phyloP scores from a whole-genome alignment of 1,284 basidiomycete genomes.

The Pseudozyma thailandica region DNA sequence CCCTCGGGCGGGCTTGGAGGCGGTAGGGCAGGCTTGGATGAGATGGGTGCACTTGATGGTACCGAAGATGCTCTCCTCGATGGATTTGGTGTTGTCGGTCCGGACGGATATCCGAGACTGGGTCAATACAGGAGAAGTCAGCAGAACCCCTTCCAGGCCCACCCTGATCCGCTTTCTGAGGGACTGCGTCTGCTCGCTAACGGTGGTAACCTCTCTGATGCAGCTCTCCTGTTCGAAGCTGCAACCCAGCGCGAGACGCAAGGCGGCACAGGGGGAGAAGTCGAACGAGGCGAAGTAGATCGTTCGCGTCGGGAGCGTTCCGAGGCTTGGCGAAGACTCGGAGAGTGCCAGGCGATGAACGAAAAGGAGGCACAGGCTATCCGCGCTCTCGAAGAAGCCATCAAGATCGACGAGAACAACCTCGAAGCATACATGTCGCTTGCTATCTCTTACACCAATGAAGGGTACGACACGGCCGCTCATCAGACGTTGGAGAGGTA shows the following conservation, averaged over 20 bases:
- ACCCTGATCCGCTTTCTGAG: conserved; percentile 71
- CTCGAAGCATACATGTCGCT: conserved; percentile 72
- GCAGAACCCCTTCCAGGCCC: conserved; percentile 76
- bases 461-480: conserved; percentile 88
- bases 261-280: conserved; percentile 71
- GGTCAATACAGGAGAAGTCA: conserved; percentile 57
- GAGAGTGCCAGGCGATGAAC: conserved; percentile 95
- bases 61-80: conserved; percentile 60
- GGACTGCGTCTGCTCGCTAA: conserved; percentile 78
- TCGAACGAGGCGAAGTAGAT: conserved; percentile 74
- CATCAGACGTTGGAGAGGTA: conserved; percentile 88
- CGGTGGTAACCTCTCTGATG: conserved; percentile 82
- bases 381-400: conserved; percentile 71
- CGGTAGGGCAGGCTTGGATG: conserved; percentile 51
- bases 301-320: conserved; percentile 70
- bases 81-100: conserved; percentile 57
- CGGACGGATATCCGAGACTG: conserved; percentile 61
- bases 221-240: conserved; percentile 83
- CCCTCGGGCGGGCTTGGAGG: conserved; percentile 63
- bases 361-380: conserved; percentile 76
- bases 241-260: conserved; percentile 71
- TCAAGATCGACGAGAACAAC: conserved; percentile 79
- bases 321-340: conserved; percentile 92
- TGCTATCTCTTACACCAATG: conserved; percentile 97
- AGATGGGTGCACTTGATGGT: conserved; percentile 60